phyloP scores from a whole-genome alignment of 768 basidiomycete genomes.

The Podaxis sp. region DNA sequence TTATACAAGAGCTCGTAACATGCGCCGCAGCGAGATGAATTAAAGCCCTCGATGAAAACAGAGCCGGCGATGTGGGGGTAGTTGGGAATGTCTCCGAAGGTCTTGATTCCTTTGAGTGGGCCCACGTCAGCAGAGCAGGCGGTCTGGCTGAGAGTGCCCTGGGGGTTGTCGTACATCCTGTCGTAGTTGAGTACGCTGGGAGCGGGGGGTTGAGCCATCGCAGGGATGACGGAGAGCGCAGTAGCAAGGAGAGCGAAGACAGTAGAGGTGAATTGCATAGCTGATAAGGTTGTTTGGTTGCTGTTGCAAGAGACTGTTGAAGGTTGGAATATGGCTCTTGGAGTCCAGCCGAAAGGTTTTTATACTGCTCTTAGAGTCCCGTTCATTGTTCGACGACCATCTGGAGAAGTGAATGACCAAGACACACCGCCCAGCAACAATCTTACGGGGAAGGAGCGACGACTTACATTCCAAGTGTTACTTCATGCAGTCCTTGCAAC shows the following conservation, averaged over 20 bases:
- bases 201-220: conserved; percentile 7
- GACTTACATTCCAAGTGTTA: background rate
- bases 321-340: background rate
- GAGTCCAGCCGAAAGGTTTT: background rate
- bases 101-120: conserved; percentile 7
- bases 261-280: conserved; percentile 11
- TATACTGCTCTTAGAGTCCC: background rate
- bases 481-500: background rate
- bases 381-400: background rate
- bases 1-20: conserved; percentile 8
- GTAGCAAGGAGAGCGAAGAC: conserved; percentile 5
- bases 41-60: conserved; percentile 6
- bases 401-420: background rate
- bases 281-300: background rate
- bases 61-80: conserved; percentile 15
- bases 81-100: conserved; percentile 14
- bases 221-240: conserved; percentile 6
- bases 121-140: conserved; percentile 14
- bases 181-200: conserved; percentile 12
- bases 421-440: background rate
- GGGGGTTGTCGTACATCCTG: conserved; percentile 6
- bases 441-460: background rate
- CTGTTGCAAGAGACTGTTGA: too few relatives aligned
- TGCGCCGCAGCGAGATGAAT: conserved; percentile 11
- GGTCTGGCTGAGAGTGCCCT: conserved; percentile 4